Evolutionary conservation across 345 rosid genomes (phyloP), one percentile per base, ranked within the genome.

Genomic region (Gossypium rotundifolium): DNA sequence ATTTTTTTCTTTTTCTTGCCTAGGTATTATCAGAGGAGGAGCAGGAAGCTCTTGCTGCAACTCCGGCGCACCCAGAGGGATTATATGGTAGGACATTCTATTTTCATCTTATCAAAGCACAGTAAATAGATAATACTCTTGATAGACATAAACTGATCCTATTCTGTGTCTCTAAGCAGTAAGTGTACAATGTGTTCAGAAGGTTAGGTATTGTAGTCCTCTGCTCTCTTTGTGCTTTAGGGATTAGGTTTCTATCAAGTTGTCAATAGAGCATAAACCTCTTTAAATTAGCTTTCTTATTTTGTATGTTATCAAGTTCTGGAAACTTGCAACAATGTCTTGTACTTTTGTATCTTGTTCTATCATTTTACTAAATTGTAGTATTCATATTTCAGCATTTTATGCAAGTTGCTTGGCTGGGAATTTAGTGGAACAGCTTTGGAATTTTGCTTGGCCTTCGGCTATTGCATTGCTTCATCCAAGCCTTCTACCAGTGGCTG

Each of bases 371-470:
- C 16, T 44, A 25, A 40, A 11, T 2, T 42, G 54, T 72, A 42
- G 23, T 72, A 52, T 4, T 11, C 61, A 57, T 74, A 70, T 75
- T 79, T 73, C 87, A 90, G 92, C 89, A 59, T 80, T 94, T 23
- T 92, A 94, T 77, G 92, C 97, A 17, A 86, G 86, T 74, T 88
- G 86, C 79, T 63, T 94, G 52, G 91, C 92, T 29, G 98, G 92
- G 53, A 92, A 92, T 81, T 74, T 92, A 69, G 98, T 94, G 78
- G 98, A 94, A 69, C 95, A 90, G 76, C 88, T 94, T 2, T 92
- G 98, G 98, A 91, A 83, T 78, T 94, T 94, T 76, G 93, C 97
- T 71, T 94, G 97, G 97, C 98, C 98, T 4, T 91, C 97, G 55
- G 92, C 98, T 49, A 91, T 94, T 70, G 98, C 98, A 7, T 69